Evolutionary conservation across 192 early-diverging fungal species (phyloP), one percentile per base, ranked within the genome.

Genomic region (Kickxella alabastrina): DNA sequence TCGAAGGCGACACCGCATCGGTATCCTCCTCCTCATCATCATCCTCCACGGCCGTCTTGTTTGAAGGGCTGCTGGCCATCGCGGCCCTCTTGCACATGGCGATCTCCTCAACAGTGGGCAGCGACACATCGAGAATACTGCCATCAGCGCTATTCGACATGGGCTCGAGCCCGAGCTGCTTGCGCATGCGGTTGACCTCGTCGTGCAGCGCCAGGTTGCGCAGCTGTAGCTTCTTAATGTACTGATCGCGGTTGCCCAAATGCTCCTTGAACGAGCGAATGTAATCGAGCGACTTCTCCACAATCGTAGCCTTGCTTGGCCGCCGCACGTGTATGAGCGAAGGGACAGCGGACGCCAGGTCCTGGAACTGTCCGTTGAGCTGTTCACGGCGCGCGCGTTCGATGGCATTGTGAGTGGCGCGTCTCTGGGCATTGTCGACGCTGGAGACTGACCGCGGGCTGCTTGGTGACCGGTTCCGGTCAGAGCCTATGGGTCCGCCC

Each of bases 241-340:
- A 74, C 52, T 57, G 42, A 52, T 79, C 65, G 52, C 72, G 70
- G 45, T 58, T 67, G 29, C 54, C 50, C 49, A 66, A 32, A 49
- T 77, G 68, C 13, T 52, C 57, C 57, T 73, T 77, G 56, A 77
- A 77, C 13, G 68, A 44, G 12, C 52, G 68, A 49, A 79, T 80
- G 66, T 81, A 87, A 4, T 89, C 87, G 28, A 91, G 68, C 8
- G 87, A 89, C 57, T 87, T 85, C 39, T 82, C 72, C 19, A 91
- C 89, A 47, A 91, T 91, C 46, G 84, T 83, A 27, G 87, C 84
- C 57, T 91, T 91, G 48, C 83, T 85, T 17, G 89, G 89, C 47
- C 89, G 82, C 36, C 87, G 80, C 44, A 88, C 83, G 37, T 83
- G 77, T 45, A 73, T 70, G 24, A 90, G 80, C 15, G 85, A 68